Conservation (phyloP, 2,329 filamentous ascomycete species). For the Aureobasidium namibiae region DNA sequence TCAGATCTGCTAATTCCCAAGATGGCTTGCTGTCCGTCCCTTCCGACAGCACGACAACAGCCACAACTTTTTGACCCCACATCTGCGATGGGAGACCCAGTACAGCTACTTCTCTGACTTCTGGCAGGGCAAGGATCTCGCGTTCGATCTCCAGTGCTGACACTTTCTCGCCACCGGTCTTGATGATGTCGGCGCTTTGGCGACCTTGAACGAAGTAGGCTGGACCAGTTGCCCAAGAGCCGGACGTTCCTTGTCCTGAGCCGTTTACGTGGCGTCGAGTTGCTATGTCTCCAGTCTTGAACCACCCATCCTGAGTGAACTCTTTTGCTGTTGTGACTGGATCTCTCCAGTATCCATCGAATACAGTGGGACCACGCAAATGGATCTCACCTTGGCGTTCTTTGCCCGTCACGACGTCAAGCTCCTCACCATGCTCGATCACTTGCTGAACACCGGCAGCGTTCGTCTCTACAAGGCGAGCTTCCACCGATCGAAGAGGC, state of each 20-base stretch:
- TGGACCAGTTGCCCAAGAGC: conserved; percentile 53
- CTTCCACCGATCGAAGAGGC: conserved; percentile 82
- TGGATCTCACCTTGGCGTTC: conserved; percentile 87
- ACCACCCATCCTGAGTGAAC: conserved; percentile 79
- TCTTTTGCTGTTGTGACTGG: conserved; percentile 70
- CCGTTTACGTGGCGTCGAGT: conserved; percentile 37
- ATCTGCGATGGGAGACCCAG: conserved; percentile 76
- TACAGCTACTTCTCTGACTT: conserved; percentile 78
- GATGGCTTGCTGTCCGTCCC: conserved; percentile 40
- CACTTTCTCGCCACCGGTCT: conserved; percentile 69
- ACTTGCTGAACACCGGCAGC: conserved; percentile 60
- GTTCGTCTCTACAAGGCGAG: conserved; percentile 70
- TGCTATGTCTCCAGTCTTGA: conserved; percentile 93
- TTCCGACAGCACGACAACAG: conserved; percentile 60
- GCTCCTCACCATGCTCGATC: conserved; percentile 55
- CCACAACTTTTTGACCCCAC: conserved; percentile 94
- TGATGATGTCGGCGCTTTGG: conserved; percentile 90
- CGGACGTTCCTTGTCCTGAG: conserved; percentile 21
- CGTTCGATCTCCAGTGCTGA: conserved; percentile 87
- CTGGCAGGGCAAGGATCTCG: conserved; percentile 72
- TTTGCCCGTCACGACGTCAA: conserved; percentile 45
- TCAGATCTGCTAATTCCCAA: conserved; percentile 80
- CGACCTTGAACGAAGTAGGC: conserved; percentile 87
- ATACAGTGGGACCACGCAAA: conserved; percentile 84
- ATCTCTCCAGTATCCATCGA: conserved; percentile 88